phyloP scores from a whole-genome alignment of 306 rosid genomes.

The Begonia masoniana region DNA sequence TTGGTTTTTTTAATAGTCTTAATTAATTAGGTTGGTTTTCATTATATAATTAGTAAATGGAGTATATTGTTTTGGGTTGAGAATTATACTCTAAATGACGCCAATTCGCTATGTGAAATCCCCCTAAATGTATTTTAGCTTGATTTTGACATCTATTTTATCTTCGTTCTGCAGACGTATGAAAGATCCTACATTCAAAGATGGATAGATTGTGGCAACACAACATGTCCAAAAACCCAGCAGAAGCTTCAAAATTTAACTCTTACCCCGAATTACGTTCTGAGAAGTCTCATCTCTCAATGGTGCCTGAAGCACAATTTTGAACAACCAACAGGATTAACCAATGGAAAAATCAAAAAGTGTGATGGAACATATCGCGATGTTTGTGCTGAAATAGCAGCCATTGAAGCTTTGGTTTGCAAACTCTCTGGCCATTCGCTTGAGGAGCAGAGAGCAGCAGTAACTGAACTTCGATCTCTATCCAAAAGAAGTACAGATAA shows the following conservation, averaged over 20 bases:
- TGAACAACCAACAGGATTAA: slow-evolving; percentile 76
- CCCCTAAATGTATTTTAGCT: neutral
- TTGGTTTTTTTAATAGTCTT: too few species aligned
- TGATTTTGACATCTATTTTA: slow-evolving; percentile 3
- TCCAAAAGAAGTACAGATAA: slow-evolving; percentile 95
- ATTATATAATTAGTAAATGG: too few species aligned
- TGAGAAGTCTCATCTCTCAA: slow-evolving; percentile 80
- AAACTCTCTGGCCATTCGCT: slow-evolving; percentile 58
- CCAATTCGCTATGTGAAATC: too few species aligned
- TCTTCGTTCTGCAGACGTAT: slow-evolving; percentile 47
- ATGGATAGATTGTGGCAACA: slow-evolving; percentile 89
- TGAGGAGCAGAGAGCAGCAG: slow-evolving; percentile 68
- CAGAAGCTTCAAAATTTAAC: slow-evolving; percentile 77
- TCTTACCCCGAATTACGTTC: slow-evolving; percentile 81
- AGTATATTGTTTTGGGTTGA: too few species aligned
- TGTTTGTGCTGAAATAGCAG: slow-evolving; percentile 73
- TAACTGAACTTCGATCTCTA: slow-evolving; percentile 66
- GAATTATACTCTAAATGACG: too few species aligned
- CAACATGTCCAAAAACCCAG: slow-evolving; percentile 93
- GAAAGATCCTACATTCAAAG: slow-evolving; percentile 94
- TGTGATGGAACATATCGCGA: slow-evolving; percentile 83
- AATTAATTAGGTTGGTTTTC: too few species aligned
- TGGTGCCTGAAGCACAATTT: slow-evolving; percentile 72
- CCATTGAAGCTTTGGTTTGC: slow-evolving; percentile 52
- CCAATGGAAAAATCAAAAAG: slow-evolving; percentile 73